These are phyloP conservation scores for Apiotrichum siamense DNA, from an alignment of 1,284 basidiomycete species.

Conservation along the genomic window DNA sequence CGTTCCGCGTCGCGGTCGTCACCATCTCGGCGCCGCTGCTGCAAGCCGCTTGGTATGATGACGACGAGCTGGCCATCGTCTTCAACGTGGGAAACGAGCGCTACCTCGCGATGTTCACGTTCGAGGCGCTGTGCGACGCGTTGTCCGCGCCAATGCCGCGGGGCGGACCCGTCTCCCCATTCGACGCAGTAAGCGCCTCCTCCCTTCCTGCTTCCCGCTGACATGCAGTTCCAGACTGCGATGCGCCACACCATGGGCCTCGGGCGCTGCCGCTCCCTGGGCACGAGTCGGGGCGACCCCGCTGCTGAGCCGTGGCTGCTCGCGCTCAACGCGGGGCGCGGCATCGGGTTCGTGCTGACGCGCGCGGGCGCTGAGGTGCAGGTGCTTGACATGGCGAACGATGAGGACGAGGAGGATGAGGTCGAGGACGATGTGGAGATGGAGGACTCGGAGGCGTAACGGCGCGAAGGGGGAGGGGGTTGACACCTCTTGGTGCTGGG, in stretches of 20 bases:
- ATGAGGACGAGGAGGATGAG: constrained; percentile 34
- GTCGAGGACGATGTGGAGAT: constrained; percentile 17
- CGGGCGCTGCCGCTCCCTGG: constrained; percentile 15
- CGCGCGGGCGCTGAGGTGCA: constrained; percentile 25
- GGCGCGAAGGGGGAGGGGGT: too few species aligned
- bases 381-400: constrained; percentile 36
- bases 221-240: neutral
- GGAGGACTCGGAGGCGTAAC: constrained; percentile 3
- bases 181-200: too few species aligned
- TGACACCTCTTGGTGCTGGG: too few species aligned
- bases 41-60: constrained; percentile 35
- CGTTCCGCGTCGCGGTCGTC: neutral
- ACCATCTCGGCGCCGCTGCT: neutral
- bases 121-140: neutral
- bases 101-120: constrained; percentile 20
- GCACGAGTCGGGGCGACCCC: neutral
- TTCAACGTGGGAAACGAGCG: constrained; percentile 14
- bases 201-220: neutral
- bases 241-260: too few species aligned
- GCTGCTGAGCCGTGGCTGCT: constrained; percentile 13
- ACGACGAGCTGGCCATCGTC: constrained; percentile 32
- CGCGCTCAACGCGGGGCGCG: constrained; percentile 34
- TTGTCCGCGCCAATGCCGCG: neutral
- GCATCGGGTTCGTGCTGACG: constrained; percentile 30
- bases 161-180: too few species aligned